phyloP scores from a whole-genome alignment of 2,329 filamentous ascomycete species.

The Achaetomium macrosporum region DNA sequence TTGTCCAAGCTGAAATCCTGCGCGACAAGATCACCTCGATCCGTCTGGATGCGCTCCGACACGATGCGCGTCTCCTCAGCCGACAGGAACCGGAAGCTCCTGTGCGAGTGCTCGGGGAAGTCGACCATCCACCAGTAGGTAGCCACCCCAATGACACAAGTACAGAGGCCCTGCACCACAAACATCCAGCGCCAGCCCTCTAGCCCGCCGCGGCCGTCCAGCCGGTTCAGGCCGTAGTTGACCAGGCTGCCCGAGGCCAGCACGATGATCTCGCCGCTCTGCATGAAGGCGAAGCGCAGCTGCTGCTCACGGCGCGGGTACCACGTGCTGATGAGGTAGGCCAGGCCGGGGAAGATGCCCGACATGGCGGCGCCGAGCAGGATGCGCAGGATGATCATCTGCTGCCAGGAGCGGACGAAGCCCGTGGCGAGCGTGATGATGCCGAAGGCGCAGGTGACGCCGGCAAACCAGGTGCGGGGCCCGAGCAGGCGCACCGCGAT shows the following conservation, averaged over 20 bases:
- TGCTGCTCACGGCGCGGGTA: constrained; percentile 61
- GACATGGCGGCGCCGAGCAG: constrained; percentile 59
- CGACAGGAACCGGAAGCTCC: constrained; percentile 53
- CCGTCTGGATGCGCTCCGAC: constrained; percentile 51
- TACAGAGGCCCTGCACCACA: constrained; percentile 58
- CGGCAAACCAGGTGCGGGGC: constrained; percentile 56
- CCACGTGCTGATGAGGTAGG: constrained; percentile 51
- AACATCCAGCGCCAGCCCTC: constrained; percentile 67
- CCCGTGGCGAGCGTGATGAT: constrained; percentile 63
- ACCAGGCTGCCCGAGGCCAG: constrained; percentile 61
- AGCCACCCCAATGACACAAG: constrained; percentile 50
- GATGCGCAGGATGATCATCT: constrained; percentile 63
- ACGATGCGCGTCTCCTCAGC: constrained; percentile 51
- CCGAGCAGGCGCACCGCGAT: constrained; percentile 60
- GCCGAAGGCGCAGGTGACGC: constrained; percentile 56
- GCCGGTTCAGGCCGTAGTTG: constrained; percentile 62
- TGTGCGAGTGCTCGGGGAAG: constrained; percentile 57
- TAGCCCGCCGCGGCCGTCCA: constrained; percentile 50
- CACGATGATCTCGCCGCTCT: constrained; percentile 58
- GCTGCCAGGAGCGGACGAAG: constrained; percentile 60
- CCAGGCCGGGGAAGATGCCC: constrained; percentile 47
- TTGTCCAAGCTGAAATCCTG: constrained; percentile 52
- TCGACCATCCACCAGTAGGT: constrained; percentile 69
- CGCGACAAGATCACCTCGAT: constrained; percentile 53
- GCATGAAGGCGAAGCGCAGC: constrained; percentile 58